Evolutionary conservation across 2,329 filamentous ascomycete genomes (phyloP).

Genomic region (Microascus cirrosus): DNA sequence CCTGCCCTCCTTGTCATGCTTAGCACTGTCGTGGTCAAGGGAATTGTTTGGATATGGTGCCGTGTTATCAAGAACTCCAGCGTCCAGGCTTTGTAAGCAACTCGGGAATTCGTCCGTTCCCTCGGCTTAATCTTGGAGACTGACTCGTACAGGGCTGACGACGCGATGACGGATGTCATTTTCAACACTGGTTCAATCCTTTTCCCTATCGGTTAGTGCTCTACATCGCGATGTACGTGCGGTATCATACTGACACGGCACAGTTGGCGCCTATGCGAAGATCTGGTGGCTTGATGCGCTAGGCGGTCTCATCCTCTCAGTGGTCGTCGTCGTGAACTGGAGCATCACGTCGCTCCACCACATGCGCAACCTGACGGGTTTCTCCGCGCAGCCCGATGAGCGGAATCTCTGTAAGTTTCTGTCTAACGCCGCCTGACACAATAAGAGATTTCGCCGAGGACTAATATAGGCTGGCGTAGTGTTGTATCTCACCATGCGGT

Average conservation of each 20-base stretch:
- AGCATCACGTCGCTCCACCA: conserved; percentile 61
- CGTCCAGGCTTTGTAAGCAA: conserved; percentile 60
- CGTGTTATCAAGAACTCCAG: conserved; percentile 76
- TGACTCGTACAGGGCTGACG: conserved; percentile 27
- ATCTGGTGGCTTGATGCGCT: conserved; percentile 80
- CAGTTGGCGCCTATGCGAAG: conserved; percentile 60
- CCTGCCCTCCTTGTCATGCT: conserved; percentile 73
- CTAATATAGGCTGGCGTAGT: conserved; percentile 22
- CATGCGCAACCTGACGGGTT: conserved; percentile 70
- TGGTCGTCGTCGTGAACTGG: conserved; percentile 75
- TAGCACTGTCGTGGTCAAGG: conserved; percentile 70
- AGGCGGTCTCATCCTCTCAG: conserved; percentile 66
- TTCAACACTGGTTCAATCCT: conserved; percentile 65
- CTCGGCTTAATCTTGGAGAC: background rate
- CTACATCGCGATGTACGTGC: background rate
- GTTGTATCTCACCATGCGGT: conserved; percentile 87
- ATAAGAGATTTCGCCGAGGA: background rate
- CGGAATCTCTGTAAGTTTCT: conserved; percentile 52
- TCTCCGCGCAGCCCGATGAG: conserved; percentile 68
- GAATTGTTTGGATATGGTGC: conserved; percentile 78
- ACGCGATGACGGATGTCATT: conserved; percentile 62
- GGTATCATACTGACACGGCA: background rate
- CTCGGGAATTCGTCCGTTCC: background rate
- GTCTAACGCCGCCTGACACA: background rate
- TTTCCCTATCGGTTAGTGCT: background rate